Percentiles rank a stretch among this genome's conserved stretches.
Conservation (phyloP, 441 rosid species). For the Raphanus hybrid region DNA sequence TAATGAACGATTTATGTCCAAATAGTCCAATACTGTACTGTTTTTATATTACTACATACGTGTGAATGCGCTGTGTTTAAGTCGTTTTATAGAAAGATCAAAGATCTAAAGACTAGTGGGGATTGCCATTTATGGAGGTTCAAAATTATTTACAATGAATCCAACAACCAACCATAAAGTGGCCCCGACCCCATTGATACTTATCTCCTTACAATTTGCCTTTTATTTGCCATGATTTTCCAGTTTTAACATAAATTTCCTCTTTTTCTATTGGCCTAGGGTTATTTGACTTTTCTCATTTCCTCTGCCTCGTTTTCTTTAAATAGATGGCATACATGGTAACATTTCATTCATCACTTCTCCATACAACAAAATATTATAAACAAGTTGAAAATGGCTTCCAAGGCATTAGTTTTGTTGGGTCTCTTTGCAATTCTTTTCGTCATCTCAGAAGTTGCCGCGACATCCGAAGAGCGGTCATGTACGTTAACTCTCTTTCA, state of each 20-base stretch:
- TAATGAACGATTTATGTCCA: not conserved
- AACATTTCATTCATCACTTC: slow-evolving; percentile 22
- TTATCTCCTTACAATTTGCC: not conserved
- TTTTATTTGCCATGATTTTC: not conserved
- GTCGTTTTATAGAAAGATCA: not conserved
- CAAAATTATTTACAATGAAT: not conserved
- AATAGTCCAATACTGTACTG: not conserved
- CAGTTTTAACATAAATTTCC: not conserved
- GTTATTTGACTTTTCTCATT: slow-evolving; percentile 29
- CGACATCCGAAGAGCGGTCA: slow-evolving; percentile 10
- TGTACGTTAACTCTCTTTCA: slow-evolving; percentile 6
- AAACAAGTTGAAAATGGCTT: slow-evolving; percentile 27
- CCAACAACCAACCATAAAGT: slow-evolving; percentile 12
- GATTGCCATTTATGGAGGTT: slow-evolving; percentile 18
- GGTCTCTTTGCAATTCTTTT: slow-evolving; percentile 38
- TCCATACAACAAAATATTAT: not conserved
- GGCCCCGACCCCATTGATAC: slow-evolving; percentile 2
- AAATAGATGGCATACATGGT: slow-evolving; percentile 20
- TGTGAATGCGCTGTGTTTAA: not conserved
- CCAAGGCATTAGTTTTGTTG: slow-evolving; percentile 41
- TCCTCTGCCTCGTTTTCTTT: not conserved
- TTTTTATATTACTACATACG: not conserved
- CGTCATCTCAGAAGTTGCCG: slow-evolving; percentile 41
- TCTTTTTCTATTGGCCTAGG: not conserved
- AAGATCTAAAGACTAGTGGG: slow-evolving; percentile 4